These are phyloP conservation scores for Tetracladium setigerum DNA, from an alignment of 495 filamentous ascomycete genomes.

Conservation along the genomic window DNA sequence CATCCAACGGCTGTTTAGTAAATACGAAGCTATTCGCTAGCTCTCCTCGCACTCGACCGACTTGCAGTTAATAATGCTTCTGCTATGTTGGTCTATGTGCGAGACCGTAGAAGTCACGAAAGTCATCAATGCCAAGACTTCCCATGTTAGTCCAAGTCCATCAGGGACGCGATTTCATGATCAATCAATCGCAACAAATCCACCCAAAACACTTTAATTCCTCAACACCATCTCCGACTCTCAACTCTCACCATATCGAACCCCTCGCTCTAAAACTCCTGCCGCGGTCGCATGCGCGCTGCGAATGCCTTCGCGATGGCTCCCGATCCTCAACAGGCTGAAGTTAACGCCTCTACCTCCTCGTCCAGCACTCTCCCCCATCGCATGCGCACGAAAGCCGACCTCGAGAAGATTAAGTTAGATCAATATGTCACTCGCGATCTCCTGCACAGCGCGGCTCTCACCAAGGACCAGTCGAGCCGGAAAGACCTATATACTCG, in stretches of 20 bases:
- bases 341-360: constrained; percentile 4
- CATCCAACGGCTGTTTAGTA: too few species aligned
- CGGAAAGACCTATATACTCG: constrained; percentile 26
- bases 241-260: background rate
- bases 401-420: constrained; percentile 50
- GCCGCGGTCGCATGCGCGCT: constrained; percentile 5
- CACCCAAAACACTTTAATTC: background rate
- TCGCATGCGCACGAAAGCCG: constrained; percentile 21
- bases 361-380: constrained; percentile 11
- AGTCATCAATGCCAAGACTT: too few species aligned
- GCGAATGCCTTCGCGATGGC: constrained; percentile 23
- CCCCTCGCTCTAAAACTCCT: background rate
- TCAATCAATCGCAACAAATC: background rate
- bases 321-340: constrained; percentile 18
- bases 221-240: background rate
- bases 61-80: too few species aligned
- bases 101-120: too few species aligned
- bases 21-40: too few species aligned
- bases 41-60: too few species aligned
- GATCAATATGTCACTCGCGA: constrained; percentile 76
- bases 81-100: too few species aligned
- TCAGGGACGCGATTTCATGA: background rate
- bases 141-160: background rate
- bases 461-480: constrained; percentile 36
- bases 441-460: constrained; percentile 55